phyloP scores from a whole-genome alignment of 345 rosid genomes.

The Balakata baccata region DNA sequence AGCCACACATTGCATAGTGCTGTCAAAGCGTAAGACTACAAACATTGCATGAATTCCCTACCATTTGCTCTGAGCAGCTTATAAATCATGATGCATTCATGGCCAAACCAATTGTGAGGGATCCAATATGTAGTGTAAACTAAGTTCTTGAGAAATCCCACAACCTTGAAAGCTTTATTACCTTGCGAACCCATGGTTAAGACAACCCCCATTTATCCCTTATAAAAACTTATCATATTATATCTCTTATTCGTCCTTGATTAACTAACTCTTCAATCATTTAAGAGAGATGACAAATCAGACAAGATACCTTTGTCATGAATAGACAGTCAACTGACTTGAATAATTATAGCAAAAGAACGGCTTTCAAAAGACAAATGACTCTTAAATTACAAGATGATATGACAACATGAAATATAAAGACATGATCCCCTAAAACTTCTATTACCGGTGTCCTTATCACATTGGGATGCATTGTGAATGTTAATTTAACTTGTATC shows the following conservation, averaged over 20 bases:
- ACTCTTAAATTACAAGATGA: not conserved
- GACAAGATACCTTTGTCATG: not conserved
- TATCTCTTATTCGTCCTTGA: not conserved
- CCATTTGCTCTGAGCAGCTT: not conserved
- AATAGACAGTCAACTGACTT: not conserved
- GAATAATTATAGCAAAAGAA: not conserved
- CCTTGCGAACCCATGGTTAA: not conserved
- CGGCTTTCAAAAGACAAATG: not conserved
- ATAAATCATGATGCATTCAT: not conserved
- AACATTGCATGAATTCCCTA: not conserved
- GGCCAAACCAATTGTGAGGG: not conserved
- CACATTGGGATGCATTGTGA: too few relatives aligned
- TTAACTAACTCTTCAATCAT: not conserved
- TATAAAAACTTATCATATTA: not conserved
- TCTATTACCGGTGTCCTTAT: too few relatives aligned
- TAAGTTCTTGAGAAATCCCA: not conserved
- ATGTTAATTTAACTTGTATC: not conserved
- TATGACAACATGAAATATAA: not conserved
- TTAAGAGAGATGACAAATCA: not conserved
- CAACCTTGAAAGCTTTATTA: not conserved
- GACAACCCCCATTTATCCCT: not conserved
- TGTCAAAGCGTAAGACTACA: not conserved
- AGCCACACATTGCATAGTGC: not conserved
- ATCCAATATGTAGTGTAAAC: not conserved
- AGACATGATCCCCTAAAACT: not conserved